Conservation (phyloP, 352 stramenopile species). For the Phytopythium helicoides region DNA sequence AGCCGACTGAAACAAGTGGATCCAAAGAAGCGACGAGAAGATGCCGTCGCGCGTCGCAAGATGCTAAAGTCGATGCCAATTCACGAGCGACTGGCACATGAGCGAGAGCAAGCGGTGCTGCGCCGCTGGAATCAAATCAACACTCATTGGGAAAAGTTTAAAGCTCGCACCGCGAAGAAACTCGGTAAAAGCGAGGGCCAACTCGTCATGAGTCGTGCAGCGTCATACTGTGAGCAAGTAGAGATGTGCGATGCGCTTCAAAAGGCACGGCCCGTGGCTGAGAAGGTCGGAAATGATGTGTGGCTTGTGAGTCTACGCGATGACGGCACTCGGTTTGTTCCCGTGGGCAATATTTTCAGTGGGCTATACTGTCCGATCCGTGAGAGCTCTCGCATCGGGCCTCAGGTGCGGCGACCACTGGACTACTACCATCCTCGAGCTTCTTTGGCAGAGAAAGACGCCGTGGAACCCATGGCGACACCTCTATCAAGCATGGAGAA, state of each 20-base stretch:
- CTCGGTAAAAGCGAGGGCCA: conserved; percentile 66
- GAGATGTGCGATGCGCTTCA: conserved; percentile 90
- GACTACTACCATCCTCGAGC: conserved; percentile 28
- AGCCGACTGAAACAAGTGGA: conserved; percentile 16
- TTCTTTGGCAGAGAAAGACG: background rate
- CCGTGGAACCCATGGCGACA: background rate
- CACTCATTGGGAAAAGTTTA: conserved; percentile 69
- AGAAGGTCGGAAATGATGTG: conserved; percentile 86
- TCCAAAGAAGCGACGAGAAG: conserved; percentile 39
- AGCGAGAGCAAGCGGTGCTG: conserved; percentile 69
- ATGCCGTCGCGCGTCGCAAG: conserved; percentile 47
- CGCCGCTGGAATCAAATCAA: conserved; percentile 71
- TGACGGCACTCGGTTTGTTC: conserved; percentile 84
- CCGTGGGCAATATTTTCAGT: conserved; percentile 92
- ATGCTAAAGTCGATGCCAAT: conserved; percentile 72
- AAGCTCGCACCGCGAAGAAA: conserved; percentile 45
- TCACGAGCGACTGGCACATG: conserved; percentile 60
- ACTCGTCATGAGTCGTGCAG: conserved; percentile 83
- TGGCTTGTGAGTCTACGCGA: conserved; percentile 90
- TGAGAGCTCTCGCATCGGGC: conserved; percentile 57
- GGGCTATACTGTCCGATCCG: conserved; percentile 88
- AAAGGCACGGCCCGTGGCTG: conserved; percentile 75
- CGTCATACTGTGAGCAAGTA: conserved; percentile 85
- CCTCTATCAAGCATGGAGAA: conserved; percentile 49
- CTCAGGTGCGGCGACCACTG: conserved; percentile 55